Conservation (phyloP, 129 eudicot species). For the Solidago caesia region DNA sequence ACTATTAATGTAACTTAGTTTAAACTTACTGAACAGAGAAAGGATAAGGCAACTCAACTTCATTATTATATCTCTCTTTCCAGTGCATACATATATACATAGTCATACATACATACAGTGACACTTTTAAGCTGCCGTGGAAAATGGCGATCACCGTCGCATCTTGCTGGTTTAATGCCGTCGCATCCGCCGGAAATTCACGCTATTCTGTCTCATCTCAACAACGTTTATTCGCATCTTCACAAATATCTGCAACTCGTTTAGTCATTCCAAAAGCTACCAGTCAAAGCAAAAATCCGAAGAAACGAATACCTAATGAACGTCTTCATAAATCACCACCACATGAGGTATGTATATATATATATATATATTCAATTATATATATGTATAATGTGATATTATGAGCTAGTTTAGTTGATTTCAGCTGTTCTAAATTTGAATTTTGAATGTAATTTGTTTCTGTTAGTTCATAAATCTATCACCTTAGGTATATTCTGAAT, state of each 20-base stretch:
- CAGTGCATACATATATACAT: too few relatives aligned
- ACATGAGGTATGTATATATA: conserved; percentile 36
- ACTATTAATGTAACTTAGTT: conserved; percentile 1
- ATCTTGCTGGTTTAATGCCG: conserved; percentile 46
- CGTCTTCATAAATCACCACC: conserved; percentile 31
- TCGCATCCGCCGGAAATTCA: conserved; percentile 38
- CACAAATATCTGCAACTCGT: conserved; percentile 28
- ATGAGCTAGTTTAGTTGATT: neutral
- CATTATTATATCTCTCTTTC: conserved; percentile 10
- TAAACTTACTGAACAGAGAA: conserved; percentile 25
- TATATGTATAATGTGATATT: neutral
- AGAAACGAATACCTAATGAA: conserved; percentile 19
- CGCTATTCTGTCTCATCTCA: conserved; percentile 40
- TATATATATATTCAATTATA: too few relatives aligned
- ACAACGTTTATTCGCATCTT: conserved; percentile 36
- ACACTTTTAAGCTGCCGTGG: conserved; percentile 27
- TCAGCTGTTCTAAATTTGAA: neutral
- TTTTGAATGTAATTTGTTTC: neutral
- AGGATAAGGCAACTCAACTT: conserved; percentile 41
- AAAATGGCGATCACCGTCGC: conserved; percentile 65
- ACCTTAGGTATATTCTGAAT: neutral
- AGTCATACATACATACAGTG: too few relatives aligned
- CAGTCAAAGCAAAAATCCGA: conserved; percentile 37
- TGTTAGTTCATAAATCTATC: neutral
- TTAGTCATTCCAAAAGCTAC: conserved; percentile 33